Conservation (phyloP, 2,329 filamentous ascomycete genomes). For the Lachnellula arida region DNA sequence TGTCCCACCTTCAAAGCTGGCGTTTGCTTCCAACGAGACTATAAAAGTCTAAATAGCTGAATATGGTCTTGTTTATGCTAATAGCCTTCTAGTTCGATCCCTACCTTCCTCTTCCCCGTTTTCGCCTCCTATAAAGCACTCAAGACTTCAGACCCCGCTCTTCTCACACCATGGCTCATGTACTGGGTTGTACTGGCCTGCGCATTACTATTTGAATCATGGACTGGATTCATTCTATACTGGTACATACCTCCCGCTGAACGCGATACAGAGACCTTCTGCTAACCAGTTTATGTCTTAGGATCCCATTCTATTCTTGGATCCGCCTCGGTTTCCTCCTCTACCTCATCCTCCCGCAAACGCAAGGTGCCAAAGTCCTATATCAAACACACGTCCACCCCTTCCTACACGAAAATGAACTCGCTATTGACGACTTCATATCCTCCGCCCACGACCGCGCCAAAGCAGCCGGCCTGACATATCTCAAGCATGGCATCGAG, state of each 20-base stretch:
- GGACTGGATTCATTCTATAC: conserved; percentile 78
- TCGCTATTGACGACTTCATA: conserved; percentile 86
- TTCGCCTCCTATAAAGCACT: conserved; percentile 98
- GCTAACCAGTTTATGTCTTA: conserved; percentile 29
- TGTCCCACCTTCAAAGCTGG: conserved; percentile 1
- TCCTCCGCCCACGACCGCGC: conserved; percentile 73
- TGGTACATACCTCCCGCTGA: conserved; percentile 51
- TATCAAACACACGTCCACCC: conserved; percentile 85
- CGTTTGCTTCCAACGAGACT: conserved; percentile 4
- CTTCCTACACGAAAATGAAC: conserved; percentile 81
- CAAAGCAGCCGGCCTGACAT: conserved; percentile 70
- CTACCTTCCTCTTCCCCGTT: conserved; percentile 88
- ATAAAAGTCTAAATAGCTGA: neutral
- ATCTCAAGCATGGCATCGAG: conserved; percentile 67
- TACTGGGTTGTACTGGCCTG: conserved; percentile 95
- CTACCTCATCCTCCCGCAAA: conserved; percentile 95
- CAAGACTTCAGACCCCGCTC: conserved; percentile 81
- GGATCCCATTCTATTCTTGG: conserved; percentile 92
- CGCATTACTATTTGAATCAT: conserved; percentile 77
- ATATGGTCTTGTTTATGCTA: conserved; percentile 14
- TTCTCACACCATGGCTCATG: conserved; percentile 96
- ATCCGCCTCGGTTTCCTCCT: conserved; percentile 80
- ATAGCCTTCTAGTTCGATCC: conserved; percentile 59
- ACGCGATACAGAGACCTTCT: neutral
- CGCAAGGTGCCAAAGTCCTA: conserved; percentile 82